These are phyloP conservation scores for Gastrolobium villosum DNA, from an alignment of 306 rosid species.

Conservation along the genomic window DNA sequence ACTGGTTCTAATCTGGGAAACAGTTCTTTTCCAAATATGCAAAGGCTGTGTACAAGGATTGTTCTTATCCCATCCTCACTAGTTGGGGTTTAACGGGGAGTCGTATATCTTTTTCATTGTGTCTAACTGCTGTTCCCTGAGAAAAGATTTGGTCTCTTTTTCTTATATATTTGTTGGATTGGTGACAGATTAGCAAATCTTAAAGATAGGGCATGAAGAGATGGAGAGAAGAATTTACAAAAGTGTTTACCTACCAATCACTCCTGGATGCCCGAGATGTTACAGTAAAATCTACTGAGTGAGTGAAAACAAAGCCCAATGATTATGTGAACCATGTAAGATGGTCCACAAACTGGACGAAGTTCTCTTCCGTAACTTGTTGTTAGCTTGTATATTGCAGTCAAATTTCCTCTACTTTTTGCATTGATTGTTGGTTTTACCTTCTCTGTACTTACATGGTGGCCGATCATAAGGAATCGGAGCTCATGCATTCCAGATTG, in stretches of 20 bases:
- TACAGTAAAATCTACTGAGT: neutral
- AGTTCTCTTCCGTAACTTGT: slow-evolving; percentile 27
- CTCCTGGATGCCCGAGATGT: slow-evolving; percentile 27
- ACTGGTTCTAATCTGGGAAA: no score
- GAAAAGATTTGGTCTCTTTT: neutral
- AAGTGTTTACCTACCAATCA: neutral
- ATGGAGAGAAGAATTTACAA: slow-evolving; percentile 8
- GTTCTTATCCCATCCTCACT: no score
- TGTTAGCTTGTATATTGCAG: slow-evolving; percentile 8
- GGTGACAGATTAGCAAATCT: slow-evolving; percentile 55
- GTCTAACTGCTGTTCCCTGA: neutral
- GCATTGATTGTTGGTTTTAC: neutral
- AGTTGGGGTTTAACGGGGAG: no score
- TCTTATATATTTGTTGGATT: slow-evolving; percentile 44
- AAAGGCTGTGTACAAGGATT: no score
- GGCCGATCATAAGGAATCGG: slow-evolving; percentile 3
- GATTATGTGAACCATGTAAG: neutral
- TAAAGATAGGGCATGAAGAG: slow-evolving; percentile 58
- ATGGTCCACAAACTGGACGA: neutral
- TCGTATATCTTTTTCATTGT: no score
- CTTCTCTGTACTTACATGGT: slow-evolving; percentile 19
- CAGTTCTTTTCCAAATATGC: no score
- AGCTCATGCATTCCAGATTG: slow-evolving; percentile 33
- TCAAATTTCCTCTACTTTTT: slow-evolving; percentile 13
- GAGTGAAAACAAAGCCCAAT: slow-evolving; percentile 10